A percentile compares a stretch with the other conserved stretches of the same genome.
Evolutionary conservation across 768 basidiomycete genomes (phyloP).

Genomic region (Rhodotorula paludigena): DNA sequence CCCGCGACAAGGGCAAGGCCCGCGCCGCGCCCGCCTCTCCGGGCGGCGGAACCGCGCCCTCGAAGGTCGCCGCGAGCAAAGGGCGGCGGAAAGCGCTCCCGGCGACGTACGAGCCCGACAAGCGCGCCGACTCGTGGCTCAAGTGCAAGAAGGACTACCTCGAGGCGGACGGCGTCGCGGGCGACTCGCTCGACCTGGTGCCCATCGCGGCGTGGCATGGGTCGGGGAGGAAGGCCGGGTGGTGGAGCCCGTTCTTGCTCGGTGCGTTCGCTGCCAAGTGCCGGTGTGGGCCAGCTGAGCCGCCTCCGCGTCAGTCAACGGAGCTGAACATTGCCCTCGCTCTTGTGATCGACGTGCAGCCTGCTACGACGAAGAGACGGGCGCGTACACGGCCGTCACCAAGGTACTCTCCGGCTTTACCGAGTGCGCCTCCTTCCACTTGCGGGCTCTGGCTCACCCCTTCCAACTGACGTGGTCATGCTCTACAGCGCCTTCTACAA

Average conservation of each 20-base stretch:
- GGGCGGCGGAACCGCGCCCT: neutral
- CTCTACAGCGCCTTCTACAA: conserved; percentile 47
- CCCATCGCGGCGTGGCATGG: conserved; percentile 46
- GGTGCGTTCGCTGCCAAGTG: conserved; percentile 50
- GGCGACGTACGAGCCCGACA: conserved; percentile 82
- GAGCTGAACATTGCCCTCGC: neutral
- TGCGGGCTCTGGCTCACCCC: neutral
- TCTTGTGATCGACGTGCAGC: neutral
- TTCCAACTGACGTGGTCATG: neutral
- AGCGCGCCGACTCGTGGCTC: conserved; percentile 77
- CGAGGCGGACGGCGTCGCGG: conserved; percentile 18
- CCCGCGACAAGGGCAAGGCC: no score
- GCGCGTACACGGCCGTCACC: conserved; percentile 57
- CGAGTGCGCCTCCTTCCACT: conserved; percentile 43
- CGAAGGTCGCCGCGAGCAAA: conserved; percentile 17
- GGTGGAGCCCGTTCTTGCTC: conserved; percentile 87
- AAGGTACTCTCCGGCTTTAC: conserved; percentile 93
- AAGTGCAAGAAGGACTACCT: conserved; percentile 86
- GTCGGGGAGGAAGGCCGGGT: conserved; percentile 70
- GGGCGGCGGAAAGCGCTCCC: conserved; percentile 60
- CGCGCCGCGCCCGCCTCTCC: no score
- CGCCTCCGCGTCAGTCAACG: neutral
- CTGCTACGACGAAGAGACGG: conserved; percentile 33
- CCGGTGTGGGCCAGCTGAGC: neutral
- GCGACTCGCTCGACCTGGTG: conserved; percentile 49